A percentile compares a stretch with the other conserved stretches of the same genome.
Conservation (phyloP, 1,284 basidiomycete species). For the Xerocomus nothofagi region DNA sequence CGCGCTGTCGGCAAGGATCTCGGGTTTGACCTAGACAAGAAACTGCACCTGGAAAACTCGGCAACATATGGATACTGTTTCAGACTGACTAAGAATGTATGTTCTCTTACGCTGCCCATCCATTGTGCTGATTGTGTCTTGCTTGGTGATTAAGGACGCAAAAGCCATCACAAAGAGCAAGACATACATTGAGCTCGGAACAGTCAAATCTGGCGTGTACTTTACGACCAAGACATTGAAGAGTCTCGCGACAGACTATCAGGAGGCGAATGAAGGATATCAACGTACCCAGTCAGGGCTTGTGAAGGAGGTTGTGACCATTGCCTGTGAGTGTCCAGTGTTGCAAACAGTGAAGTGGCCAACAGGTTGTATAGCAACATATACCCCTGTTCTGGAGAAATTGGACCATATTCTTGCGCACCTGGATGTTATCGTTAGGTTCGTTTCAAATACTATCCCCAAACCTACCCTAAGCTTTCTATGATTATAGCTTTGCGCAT, state of each 20-base stretch:
- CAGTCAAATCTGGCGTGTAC: slow-evolving; percentile 85
- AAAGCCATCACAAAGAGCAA: slow-evolving; percentile 69
- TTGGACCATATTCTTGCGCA: slow-evolving; percentile 88
- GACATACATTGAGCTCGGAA: slow-evolving; percentile 83
- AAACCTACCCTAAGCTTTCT: neutral
- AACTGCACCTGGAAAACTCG: slow-evolving; percentile 94
- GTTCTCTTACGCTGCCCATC: slow-evolving; percentile 28
- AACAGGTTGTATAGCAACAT: slow-evolving; percentile 63
- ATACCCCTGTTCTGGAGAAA: slow-evolving; percentile 88
- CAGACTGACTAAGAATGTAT: slow-evolving; percentile 86
- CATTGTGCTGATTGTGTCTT: neutral
- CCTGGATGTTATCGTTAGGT: slow-evolving; percentile 91
- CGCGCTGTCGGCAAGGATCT: slow-evolving; percentile 71
- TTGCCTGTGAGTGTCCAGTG: slow-evolving; percentile 69
- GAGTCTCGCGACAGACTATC: slow-evolving; percentile 72
- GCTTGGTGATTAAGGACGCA: slow-evolving; percentile 63
- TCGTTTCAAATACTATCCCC: neutral
- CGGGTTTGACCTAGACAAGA: slow-evolving; percentile 89
- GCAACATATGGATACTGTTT: slow-evolving; percentile 92
- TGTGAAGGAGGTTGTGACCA: slow-evolving; percentile 91
- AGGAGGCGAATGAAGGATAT: slow-evolving; percentile 72
- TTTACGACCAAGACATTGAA: slow-evolving; percentile 88
- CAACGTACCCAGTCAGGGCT: slow-evolving; percentile 76
- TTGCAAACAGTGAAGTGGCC: neutral
- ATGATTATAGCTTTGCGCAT: slow-evolving; percentile 74